Conservation (phyloP, 108 stramenopile genomes). For the Epipyxis sp. region DNA sequence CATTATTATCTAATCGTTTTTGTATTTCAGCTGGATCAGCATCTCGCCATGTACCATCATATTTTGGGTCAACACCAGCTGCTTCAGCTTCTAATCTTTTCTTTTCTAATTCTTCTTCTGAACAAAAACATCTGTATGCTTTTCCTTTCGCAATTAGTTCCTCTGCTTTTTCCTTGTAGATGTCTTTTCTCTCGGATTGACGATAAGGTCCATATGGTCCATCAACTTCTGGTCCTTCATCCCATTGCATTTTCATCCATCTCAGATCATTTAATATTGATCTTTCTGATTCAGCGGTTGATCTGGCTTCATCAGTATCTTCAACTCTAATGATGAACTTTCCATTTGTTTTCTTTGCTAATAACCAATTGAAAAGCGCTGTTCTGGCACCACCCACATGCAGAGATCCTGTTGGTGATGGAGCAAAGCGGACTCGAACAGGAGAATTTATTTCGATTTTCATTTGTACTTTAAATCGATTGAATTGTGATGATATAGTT, state of each 20-base stretch:
- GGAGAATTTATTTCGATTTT: too few species aligned
- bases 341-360: constrained; percentile 76
- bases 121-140: constrained; percentile 92
- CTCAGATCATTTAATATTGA: constrained; percentile 81
- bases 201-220: constrained; percentile 54
- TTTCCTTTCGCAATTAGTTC: constrained; percentile 51
- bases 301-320: constrained; percentile 60
- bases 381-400: constrained; percentile 95
- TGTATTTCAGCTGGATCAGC: constrained; percentile 78
- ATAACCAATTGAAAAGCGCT: constrained; percentile 91
- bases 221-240: constrained; percentile 75
- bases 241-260: constrained; percentile 88
- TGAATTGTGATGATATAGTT: too few species aligned
- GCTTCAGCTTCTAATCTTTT: constrained; percentile 72
- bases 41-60: constrained; percentile 94
- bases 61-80: constrained; percentile 69
- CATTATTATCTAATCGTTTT: constrained; percentile 69
- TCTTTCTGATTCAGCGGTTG: constrained; percentile 74
- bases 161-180: constrained; percentile 49
- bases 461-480: too few species aligned
- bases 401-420: constrained; percentile 85
- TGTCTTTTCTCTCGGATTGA: constrained; percentile 49
- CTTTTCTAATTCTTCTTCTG: constrained; percentile 83
- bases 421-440: constrained; percentile 82
- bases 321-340: constrained; percentile 83